A percentile compares a stretch with the other conserved stretches of the same genome.
Conservation (phyloP, 2,329 filamentous ascomycete genomes). For the Penicillium polonicum region DNA sequence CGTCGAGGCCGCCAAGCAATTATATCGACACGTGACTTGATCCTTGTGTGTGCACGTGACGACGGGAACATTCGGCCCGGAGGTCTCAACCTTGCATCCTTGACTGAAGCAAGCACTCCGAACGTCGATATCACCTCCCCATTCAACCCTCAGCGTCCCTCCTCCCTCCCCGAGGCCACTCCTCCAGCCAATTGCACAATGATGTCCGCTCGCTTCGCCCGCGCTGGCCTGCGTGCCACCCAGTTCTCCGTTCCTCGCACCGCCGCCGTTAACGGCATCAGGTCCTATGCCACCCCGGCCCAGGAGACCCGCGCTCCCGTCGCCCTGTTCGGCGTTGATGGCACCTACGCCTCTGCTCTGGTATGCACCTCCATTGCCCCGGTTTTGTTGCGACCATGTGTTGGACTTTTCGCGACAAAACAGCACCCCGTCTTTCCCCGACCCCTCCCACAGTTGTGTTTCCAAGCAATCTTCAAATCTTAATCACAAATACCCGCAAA, state of each 20-base stretch:
- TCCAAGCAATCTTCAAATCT: constrained; percentile 11
- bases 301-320: constrained; percentile 78
- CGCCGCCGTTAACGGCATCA: constrained; percentile 50
- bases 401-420: constrained; percentile 8
- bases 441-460: constrained; percentile 17
- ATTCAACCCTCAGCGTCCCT: constrained; percentile 19
- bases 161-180: constrained; percentile 25
- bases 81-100: constrained; percentile 26
- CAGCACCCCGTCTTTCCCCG: constrained; percentile 14
- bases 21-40: background rate
- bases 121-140: constrained; percentile 29
- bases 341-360: constrained; percentile 97
- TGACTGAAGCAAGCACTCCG: constrained; percentile 22
- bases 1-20: background rate
- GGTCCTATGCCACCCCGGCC: constrained; percentile 71
- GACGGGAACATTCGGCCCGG: constrained; percentile 28
- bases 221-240: constrained; percentile 57
- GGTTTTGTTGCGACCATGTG: constrained; percentile 3
- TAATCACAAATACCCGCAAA: background rate
- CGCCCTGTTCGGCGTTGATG: constrained; percentile 91
- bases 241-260: constrained; percentile 44
- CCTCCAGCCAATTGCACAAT: constrained; percentile 42
- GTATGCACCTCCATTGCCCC: constrained; percentile 58
- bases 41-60: constrained; percentile 6
- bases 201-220: constrained; percentile 57